Conservation (phyloP, 176 grass and related monocot genomes). For the Dendrocalamus sinicus region DNA sequence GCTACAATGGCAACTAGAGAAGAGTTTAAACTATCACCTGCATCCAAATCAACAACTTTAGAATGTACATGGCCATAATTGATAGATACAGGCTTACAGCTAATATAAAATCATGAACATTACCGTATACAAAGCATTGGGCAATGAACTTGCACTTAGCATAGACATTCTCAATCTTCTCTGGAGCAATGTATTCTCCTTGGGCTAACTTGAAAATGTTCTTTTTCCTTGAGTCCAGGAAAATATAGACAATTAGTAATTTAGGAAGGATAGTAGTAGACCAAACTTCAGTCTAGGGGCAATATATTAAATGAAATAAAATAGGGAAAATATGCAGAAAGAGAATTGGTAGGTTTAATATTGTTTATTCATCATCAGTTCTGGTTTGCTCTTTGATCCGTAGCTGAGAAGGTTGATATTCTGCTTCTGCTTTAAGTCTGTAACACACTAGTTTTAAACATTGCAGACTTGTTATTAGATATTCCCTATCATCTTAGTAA, state of each 20-base stretch:
- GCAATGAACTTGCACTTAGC: slow-evolving; percentile 95
- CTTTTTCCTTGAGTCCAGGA: slow-evolving; percentile 75
- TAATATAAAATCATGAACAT: slow-evolving; percentile 19
- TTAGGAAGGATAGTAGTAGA: slow-evolving; percentile 25
- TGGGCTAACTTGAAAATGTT: slow-evolving; percentile 99
- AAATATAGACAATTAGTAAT: neutral
- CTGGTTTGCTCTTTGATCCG: neutral
- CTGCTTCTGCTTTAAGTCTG: neutral
- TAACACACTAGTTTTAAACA: too few relatives aligned
- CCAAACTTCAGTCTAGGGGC: slow-evolving; percentile 1
- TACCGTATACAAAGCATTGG: slow-evolving; percentile 97
- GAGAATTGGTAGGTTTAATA: neutral
- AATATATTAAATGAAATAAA: neutral
- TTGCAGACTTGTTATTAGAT: neutral
- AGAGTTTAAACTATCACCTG: slow-evolving; percentile 99
- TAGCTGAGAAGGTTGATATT: neutral
- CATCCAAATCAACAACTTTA: slow-evolving; percentile 41
- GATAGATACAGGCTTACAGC: slow-evolving; percentile 13
- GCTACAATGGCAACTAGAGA: slow-evolving; percentile 74
- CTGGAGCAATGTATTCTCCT: slow-evolving; percentile 97
- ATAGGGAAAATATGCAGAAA: slow-evolving; percentile 1
- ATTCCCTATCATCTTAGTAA: neutral
- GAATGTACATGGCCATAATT: slow-evolving; percentile 9
- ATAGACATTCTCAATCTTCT: slow-evolving; percentile 97
- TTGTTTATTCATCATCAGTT: neutral